A percentile compares a stretch with the other conserved stretches of the same genome.
Evolutionary conservation across 108 stramenopile species (phyloP).

Genomic region (Discostella stelligeroides): DNA sequence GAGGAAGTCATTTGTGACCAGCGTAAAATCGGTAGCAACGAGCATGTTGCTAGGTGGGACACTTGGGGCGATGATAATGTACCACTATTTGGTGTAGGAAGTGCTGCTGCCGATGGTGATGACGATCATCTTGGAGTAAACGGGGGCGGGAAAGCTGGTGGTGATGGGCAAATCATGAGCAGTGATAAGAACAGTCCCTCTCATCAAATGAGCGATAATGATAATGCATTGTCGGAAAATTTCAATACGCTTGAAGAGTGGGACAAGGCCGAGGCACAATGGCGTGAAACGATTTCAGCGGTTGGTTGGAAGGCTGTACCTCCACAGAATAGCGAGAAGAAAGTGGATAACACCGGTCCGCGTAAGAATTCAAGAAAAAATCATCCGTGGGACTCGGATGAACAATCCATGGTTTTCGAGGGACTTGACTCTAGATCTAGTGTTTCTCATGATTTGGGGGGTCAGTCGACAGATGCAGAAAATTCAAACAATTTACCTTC

Average conservation of each 20-base stretch:
- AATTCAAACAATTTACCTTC: background rate
- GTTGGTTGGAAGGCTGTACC: background rate
- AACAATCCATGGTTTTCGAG: no score
- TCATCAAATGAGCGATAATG: background rate
- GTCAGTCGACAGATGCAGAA: no score
- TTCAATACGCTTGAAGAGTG: constrained; percentile 14
- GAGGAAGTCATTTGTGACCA: background rate
- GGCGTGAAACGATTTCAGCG: constrained; percentile 4
- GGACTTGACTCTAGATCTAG: no score
- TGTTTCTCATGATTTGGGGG: no score
- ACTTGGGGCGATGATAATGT: constrained; percentile 5
- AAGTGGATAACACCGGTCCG: no score
- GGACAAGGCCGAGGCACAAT: constrained; percentile 29
- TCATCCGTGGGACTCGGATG: no score
- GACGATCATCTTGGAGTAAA: background rate
- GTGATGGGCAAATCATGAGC: background rate
- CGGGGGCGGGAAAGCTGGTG: background rate
- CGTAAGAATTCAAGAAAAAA: no score
- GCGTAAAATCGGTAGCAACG: background rate
- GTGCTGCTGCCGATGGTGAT: background rate
- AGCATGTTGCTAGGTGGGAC: background rate
- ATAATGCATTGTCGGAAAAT: background rate
- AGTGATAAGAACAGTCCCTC: background rate
- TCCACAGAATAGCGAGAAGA: no score
- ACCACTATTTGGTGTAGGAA: background rate